Evolutionary conservation across 306 rosid genomes (phyloP).

Genomic region (Quercus rubra): DNA sequence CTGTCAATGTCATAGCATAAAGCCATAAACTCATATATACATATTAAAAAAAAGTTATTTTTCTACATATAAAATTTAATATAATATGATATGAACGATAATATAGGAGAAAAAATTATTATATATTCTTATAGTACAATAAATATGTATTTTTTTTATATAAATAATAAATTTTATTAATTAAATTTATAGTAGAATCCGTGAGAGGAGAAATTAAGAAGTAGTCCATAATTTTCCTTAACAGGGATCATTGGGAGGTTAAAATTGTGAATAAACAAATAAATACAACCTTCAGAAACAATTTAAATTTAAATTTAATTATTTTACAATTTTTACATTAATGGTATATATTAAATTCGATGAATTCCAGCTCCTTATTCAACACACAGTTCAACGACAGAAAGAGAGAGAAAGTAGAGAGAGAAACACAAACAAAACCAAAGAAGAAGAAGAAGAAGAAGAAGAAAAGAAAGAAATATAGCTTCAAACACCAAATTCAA

Average conservation of each 20-base stretch:
- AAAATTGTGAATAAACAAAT: constrained; percentile 17
- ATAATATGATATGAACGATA: neutral
- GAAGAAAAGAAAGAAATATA: neutral
- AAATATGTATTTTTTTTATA: too few relatives aligned
- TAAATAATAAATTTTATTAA: too few relatives aligned
- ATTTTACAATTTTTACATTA: constrained; percentile 14
- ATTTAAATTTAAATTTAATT: constrained; percentile 3
- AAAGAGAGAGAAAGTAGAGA: constrained; percentile 25
- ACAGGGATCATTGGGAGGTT: constrained; percentile 14
- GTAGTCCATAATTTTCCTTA: too few relatives aligned
- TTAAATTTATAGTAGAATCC: too few relatives aligned
- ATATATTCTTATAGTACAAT: too few relatives aligned
- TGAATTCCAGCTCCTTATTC: constrained; percentile 22
- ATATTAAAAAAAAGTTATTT: too few relatives aligned
- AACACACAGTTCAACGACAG: constrained; percentile 41
- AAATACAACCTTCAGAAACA: neutral
- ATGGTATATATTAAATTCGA: neutral
- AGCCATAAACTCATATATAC: too few relatives aligned
- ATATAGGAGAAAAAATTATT: too few relatives aligned
- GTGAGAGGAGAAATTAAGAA: too few relatives aligned
- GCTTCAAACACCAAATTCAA: too few relatives aligned
- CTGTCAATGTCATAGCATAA: too few relatives aligned
- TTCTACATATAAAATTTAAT: neutral
- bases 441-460: constrained; percentile 11
- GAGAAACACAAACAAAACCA: constrained; percentile 8